Evolutionary conservation across 2,329 filamentous ascomycete genomes (phyloP).

Genomic region (Talaromyces sp.): DNA sequence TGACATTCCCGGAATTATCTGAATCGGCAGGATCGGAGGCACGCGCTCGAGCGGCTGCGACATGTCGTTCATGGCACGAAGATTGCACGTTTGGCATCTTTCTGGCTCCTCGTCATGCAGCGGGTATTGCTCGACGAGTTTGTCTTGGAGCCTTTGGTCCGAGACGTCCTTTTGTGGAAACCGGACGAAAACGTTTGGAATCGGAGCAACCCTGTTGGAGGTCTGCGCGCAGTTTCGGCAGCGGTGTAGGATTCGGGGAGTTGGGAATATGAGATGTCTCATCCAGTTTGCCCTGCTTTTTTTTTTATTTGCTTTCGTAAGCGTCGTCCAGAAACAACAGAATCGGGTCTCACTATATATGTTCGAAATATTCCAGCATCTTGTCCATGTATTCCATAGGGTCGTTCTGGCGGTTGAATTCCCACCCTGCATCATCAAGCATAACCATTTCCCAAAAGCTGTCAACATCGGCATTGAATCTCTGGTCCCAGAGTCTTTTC

Average conservation of each 20-base stretch:
- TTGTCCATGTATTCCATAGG: slow-evolving; percentile 14
- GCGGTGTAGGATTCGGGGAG: neutral
- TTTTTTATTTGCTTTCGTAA: neutral
- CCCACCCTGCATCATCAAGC: neutral
- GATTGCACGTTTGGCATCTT: neutral
- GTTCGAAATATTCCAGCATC: slow-evolving; percentile 1
- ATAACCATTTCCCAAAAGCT: neutral
- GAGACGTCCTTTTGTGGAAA: neutral
- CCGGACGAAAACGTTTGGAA: neutral
- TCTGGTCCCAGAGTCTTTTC: neutral
- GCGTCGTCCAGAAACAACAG: neutral
- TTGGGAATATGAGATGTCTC: neutral
- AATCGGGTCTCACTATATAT: neutral
- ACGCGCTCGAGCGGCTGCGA: neutral
- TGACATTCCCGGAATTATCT: neutral
- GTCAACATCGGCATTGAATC: neutral
- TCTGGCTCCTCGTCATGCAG: neutral
- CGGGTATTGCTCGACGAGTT: neutral
- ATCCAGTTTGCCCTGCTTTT: neutral
- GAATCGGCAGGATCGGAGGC: slow-evolving; percentile 2
- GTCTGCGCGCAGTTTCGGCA: neutral
- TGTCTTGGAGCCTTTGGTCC: neutral
- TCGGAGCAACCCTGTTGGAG: no score
- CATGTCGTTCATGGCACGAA: neutral
- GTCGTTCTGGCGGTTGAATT: slow-evolving; percentile 13